These are phyloP conservation scores for Fusarium pseudograminearum DNA, from an alignment of 2,329 filamentous ascomycete genomes.

Conservation along the genomic window DNA sequence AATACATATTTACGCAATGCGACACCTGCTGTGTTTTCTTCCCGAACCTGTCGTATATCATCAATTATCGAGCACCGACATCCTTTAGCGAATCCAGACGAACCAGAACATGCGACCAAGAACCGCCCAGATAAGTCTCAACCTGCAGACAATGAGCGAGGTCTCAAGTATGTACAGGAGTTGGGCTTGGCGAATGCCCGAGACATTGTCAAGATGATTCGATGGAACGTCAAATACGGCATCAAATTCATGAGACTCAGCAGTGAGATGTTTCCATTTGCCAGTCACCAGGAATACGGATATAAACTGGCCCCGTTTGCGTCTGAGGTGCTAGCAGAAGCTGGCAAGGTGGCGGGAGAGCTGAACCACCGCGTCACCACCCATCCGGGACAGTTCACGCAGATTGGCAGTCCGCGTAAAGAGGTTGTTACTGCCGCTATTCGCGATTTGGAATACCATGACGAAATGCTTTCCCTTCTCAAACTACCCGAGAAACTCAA, in stretches of 20 bases:
- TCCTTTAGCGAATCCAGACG: conserved; percentile 78
- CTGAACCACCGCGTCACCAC: conserved; percentile 88
- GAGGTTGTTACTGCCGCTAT: conserved; percentile 82
- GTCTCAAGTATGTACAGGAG: conserved; percentile 78
- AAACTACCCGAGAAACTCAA: conserved; percentile 82
- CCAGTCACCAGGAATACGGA: conserved; percentile 86
- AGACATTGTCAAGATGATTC: conserved; percentile 86
- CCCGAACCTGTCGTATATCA: conserved; percentile 88
- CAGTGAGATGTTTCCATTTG: conserved; percentile 97
- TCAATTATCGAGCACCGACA: conserved; percentile 92
- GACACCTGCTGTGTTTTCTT: conserved; percentile 88
- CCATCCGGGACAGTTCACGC: conserved; percentile 93
- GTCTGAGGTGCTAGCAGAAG: conserved; percentile 79
- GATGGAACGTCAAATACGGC: conserved; percentile 91
- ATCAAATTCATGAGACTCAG: conserved; percentile 94
- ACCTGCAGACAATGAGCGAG: conserved; percentile 73
- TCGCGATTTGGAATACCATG: conserved; percentile 88
- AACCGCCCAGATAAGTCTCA: conserved; percentile 84
- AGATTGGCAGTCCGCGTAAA: conserved; percentile 83
- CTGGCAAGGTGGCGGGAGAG: conserved; percentile 79
- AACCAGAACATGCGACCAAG: conserved; percentile 84
- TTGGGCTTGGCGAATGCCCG: conserved; percentile 84
- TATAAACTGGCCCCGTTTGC: conserved; percentile 89
- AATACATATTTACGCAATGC: conserved; percentile 90
- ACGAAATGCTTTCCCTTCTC: conserved; percentile 83